phyloP scores from a whole-genome alignment of 2,329 filamentous ascomycete species.

The Trichoderma sp. region DNA sequence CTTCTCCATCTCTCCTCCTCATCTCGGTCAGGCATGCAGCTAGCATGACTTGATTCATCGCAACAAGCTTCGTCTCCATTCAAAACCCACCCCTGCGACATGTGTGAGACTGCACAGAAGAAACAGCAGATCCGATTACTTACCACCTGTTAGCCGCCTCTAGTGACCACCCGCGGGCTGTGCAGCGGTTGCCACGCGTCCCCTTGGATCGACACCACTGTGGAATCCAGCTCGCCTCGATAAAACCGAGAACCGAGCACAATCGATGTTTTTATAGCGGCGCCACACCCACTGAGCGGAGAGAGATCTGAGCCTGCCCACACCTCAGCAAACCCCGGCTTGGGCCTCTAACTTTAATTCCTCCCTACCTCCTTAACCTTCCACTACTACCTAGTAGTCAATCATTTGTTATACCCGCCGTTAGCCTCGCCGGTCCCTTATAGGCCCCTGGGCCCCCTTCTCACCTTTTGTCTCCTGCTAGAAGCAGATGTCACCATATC shows the following conservation, averaged over 20 bases:
- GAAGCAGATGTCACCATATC: slow-evolving; percentile 32
- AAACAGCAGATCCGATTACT: background rate
- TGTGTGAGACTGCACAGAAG: background rate
- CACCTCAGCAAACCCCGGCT: background rate
- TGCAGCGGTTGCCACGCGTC: slow-evolving; percentile 14
- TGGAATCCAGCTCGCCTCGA: background rate
- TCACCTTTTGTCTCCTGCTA: background rate
- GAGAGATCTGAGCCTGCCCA: slow-evolving; percentile 14
- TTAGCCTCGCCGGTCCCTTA: background rate
- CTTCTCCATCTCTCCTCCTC: background rate
- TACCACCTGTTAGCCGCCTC: background rate
- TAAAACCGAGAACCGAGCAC: background rate
- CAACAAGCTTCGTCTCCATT: background rate
- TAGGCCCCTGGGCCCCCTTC: background rate
- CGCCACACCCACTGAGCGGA: slow-evolving; percentile 16
- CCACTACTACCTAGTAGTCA: background rate
- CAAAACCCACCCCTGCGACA: background rate
- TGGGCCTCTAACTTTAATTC: background rate
- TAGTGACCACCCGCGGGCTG: background rate
- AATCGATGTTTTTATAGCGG: background rate
- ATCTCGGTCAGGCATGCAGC: background rate
- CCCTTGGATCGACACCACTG: background rate
- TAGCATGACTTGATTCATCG: background rate
- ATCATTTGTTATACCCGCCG: background rate
- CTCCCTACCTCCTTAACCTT: background rate